Evolutionary conservation across 805 yeast genomes (phyloP), one percentile per base, ranked within the genome.

Genomic region (Maudiozyma turicensis): DNA sequence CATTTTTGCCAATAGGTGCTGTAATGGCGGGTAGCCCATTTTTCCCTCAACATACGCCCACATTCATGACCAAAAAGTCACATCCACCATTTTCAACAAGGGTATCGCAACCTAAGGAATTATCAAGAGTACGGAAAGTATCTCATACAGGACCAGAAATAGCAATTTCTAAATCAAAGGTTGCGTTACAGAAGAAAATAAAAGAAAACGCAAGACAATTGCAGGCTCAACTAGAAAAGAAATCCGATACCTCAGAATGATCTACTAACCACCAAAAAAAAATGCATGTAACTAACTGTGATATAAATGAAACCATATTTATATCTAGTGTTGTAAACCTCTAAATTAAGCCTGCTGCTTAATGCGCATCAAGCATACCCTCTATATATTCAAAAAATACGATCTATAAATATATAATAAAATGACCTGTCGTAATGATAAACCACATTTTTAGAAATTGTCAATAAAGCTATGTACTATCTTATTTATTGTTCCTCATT

Each of bases 171-270:
- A 30, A 26, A 15, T 26, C 44, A 2, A 48, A 48, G 28, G 20
- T 41, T 5, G 35, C 15, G 8, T 11, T 45, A 11, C 48, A 46
- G 9, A 33, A 49, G 30, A 45, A 44, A 32, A 43, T 49, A 6
- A 43, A 39, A n/a, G 47, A 46, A 35, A 49, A 45, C 43, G 52
- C 52, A 1, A 49, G 46, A 32, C 48, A 46, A 32, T 45, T 48
- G 26, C 51, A 45, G 28, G 48, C 38, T 3, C 42, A 45, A 7
- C 41, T 48, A 6, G 31, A 39, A 41, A 35, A 35, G 20, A 35
- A 35, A 3, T 5, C 13, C 9, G 15, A n/a, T 35, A 13, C 13
- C n/a, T 13, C 38, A 13, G 38, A 35, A 13, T 11, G 14, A 15
- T 14, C 8, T 35, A 15, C 13, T 9, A 13, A n/a, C 38, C 6